These are phyloP conservation scores for Brassica nigra DNA, from an alignment of 345 rosid genomes.

Conservation along the genomic window DNA sequence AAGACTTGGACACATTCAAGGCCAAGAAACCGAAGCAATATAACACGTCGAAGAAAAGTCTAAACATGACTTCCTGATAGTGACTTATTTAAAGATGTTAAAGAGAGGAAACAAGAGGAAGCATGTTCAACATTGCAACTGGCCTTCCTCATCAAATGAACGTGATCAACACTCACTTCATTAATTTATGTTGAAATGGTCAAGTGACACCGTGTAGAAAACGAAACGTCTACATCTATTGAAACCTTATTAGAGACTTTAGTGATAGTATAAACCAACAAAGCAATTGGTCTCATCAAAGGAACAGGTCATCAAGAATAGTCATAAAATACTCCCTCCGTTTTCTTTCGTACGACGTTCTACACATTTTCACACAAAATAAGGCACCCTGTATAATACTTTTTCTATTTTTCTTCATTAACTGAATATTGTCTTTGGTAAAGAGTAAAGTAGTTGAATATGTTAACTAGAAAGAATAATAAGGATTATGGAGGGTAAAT, in stretches of 20 bases:
- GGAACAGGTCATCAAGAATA: no score
- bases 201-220: not conserved
- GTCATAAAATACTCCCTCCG: no score
- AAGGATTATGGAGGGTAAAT: no score
- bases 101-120: constrained; percentile 1
- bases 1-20: constrained; percentile 19
- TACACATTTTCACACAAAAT: no score
- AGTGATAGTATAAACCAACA: not conserved
- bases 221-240: constrained; percentile 5
- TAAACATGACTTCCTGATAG: not conserved
- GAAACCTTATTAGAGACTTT: not conserved
- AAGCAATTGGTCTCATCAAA: constrained; percentile 1
- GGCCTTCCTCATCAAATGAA: not conserved
- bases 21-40: not conserved
- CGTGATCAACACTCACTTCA: not conserved
- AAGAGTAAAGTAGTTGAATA: no score
- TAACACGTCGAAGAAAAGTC: constrained; percentile 18
- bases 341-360: no score
- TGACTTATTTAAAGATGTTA: not conserved
- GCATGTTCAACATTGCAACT: not conserved
- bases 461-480: no score
- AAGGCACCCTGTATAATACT: no score
- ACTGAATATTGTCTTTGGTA: no score
- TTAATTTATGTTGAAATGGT: constrained; percentile 9
- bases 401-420: no score